phyloP scores from a whole-genome alignment of 176 grass and related monocot species.

The Alopecurus myosuroides region DNA sequence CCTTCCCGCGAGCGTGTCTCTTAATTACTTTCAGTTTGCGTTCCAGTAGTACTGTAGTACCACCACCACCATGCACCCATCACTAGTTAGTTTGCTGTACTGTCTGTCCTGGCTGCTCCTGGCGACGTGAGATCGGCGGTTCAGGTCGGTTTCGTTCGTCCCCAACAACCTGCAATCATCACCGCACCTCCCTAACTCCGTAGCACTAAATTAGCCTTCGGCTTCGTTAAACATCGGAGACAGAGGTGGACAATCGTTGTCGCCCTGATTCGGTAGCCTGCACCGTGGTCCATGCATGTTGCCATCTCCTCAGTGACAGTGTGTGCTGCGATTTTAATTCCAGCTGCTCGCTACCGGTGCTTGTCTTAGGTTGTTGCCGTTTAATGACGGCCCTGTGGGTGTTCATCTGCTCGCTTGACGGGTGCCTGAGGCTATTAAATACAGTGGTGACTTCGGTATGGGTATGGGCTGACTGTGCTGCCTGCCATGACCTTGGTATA shows the following conservation, averaged over 20 bases:
- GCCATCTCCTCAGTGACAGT: neutral
- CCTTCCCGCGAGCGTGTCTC: constrained; percentile 1
- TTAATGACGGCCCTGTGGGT: neutral
- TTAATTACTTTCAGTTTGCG: neutral
- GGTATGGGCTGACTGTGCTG: neutral
- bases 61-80: neutral
- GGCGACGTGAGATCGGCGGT: neutral
- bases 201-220: neutral
- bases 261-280: constrained; percentile 15
- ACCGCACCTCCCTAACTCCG: neutral
- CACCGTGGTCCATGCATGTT: neutral
- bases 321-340: constrained; percentile 20
- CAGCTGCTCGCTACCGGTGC: neutral
- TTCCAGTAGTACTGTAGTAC: neutral
- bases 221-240: neutral
- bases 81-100: neutral
- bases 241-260: neutral
- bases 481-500: constrained; percentile 4
- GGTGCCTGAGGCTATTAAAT: constrained; percentile 1
- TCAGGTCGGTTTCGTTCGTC: neutral
- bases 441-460: neutral
- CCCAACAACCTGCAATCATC: constrained; percentile 18
- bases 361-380: neutral
- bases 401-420: constrained; percentile 13
- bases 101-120: neutral